Conservation (phyloP, 139 green algal genomes). For the Pedinophyceae sp. region DNA sequence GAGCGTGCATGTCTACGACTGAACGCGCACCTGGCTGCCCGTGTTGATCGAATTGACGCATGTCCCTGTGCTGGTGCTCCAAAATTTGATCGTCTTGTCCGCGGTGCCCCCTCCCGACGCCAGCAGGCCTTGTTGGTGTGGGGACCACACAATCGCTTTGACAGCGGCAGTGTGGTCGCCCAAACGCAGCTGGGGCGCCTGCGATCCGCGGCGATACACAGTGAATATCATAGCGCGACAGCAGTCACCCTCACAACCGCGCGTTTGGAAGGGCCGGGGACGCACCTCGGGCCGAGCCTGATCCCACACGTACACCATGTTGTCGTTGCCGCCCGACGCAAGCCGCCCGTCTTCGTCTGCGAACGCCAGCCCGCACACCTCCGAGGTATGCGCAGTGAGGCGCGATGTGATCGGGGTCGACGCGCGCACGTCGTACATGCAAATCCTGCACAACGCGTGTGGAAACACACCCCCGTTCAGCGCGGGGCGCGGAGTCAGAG, state of each 20-base stretch:
- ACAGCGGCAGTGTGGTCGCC: conserved; percentile 69
- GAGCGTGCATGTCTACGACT: too few relatives aligned
- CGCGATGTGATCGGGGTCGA: conserved; percentile 43
- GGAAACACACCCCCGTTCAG: too few relatives aligned
- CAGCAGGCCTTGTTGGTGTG: conserved; percentile 89
- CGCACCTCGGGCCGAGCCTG: too few relatives aligned
- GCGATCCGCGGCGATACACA: too few relatives aligned
- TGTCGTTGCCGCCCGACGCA: conserved; percentile 74
- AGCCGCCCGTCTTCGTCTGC: conserved; percentile 60
- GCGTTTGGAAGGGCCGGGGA: too few relatives aligned
- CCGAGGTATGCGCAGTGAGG: conserved; percentile 62
- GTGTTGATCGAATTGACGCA: conserved; percentile 73
- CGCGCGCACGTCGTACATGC: conserved; percentile 77
- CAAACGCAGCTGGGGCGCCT: conserved; percentile 49
- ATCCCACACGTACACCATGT: conserved; percentile 27
- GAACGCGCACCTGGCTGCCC: conserved; percentile 28
- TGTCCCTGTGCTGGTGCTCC: conserved; percentile 72
- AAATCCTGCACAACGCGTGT: too few relatives aligned
- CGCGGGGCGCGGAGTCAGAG: too few relatives aligned
- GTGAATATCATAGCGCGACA: too few relatives aligned
- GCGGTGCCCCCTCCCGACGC: conserved; percentile 86
- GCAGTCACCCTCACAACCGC: too few relatives aligned
- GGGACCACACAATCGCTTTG: conserved; percentile 92
- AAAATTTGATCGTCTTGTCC: conserved; percentile 90
- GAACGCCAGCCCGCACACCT: conserved; percentile 67